A percentile compares a stretch with the other conserved stretches of the same genome.
Evolutionary conservation across 1,139 yeast genomes (phyloP).

Genomic region (Yamadazyma membranifaciens): DNA sequence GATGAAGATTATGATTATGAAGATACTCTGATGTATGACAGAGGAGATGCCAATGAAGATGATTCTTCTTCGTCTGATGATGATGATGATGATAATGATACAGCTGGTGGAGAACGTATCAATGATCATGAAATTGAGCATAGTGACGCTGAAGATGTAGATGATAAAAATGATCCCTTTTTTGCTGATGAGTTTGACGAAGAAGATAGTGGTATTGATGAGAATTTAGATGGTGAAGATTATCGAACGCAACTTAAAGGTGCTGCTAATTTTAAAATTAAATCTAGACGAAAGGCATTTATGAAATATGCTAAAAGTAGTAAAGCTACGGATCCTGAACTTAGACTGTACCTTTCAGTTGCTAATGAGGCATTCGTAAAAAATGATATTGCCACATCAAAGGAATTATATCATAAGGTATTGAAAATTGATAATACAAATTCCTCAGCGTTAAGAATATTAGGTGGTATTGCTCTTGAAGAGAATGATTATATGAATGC

Average conservation of each 20-base stretch:
- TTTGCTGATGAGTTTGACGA: conserved; percentile 2
- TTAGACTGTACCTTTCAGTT: conserved; percentile 57
- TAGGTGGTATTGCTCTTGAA: conserved; percentile 79
- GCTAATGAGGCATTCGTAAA: conserved; percentile 81
- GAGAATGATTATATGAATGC: conserved; percentile 70
- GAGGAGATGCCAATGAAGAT: background rate
- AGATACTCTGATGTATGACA: too few relatives aligned
- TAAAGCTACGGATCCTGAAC: conserved; percentile 67
- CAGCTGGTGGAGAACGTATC: background rate
- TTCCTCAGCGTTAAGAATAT: conserved; percentile 77
- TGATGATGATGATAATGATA: conserved; percentile 15
- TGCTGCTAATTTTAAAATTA: conserved; percentile 56
- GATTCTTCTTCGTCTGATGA: conserved; percentile 5
- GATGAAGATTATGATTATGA: background rate
- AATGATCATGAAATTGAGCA: conserved; percentile 9
- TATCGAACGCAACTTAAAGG: conserved; percentile 63
- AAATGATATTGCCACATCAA: conserved; percentile 64
- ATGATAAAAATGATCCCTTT: conserved; percentile 1
- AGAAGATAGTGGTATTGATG: conserved; percentile 6
- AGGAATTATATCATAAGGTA: conserved; percentile 66
- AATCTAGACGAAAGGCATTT: conserved; percentile 28
- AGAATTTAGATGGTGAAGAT: conserved; percentile 3
- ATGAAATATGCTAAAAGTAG: conserved; percentile 29
- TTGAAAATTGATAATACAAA: conserved; percentile 75
- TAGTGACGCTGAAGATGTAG: conserved; percentile 9